Percentiles rank a stretch among this genome's conserved stretches.
phyloP scores from a whole-genome alignment of 2,329 filamentous ascomycete genomes.

The Tolypocladium capitatum region DNA sequence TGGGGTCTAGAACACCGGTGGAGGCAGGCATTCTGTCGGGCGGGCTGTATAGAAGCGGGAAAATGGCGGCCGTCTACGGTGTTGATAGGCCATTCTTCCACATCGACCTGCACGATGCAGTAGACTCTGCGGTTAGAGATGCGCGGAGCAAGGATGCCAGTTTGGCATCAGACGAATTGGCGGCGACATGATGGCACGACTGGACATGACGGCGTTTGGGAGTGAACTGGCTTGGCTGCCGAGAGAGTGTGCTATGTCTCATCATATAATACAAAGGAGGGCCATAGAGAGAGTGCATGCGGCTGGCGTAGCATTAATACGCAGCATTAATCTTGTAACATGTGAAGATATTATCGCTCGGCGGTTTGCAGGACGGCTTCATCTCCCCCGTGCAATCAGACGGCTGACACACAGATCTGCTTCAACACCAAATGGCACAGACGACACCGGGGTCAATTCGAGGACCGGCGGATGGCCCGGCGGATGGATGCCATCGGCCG shows the following conservation, averaged over 20 bases:
- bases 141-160: conserved; percentile 10
- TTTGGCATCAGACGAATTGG: not conserved
- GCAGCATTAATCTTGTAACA: not conserved
- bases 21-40: not conserved
- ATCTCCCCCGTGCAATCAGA: not conserved
- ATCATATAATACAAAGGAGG: not conserved
- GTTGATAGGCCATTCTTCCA: conserved; percentile 36
- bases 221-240: not conserved
- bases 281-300: not conserved
- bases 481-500: no score
- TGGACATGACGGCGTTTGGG: not conserved
- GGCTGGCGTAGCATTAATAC: not conserved
- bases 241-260: not conserved
- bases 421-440: no score
- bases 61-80: conserved; percentile 19
- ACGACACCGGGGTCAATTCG: no score
- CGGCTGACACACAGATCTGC: no score
- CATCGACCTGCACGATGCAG: conserved; percentile 28
- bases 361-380: not conserved
- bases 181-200: not conserved
- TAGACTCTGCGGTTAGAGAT: conserved; percentile 21
- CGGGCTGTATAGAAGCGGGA: not conserved
- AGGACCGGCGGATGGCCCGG: no score
- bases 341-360: not conserved
- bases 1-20: not conserved